phyloP scores from a whole-genome alignment of 805 yeast genomes.

The Wickerhamomyces hampshirensis region DNA sequence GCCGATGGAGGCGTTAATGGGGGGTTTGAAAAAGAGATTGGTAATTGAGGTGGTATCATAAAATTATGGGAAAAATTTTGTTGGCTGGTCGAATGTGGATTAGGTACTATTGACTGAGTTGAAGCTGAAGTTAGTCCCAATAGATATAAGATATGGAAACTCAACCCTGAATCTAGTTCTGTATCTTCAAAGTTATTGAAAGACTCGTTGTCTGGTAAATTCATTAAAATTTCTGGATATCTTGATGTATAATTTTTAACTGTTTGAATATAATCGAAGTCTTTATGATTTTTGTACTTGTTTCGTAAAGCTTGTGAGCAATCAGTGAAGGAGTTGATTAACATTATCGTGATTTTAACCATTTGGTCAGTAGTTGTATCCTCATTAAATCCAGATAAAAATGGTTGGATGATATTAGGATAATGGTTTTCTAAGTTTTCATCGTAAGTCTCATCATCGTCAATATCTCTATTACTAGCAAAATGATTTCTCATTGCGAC shows the following conservation, averaged over 20 bases:
- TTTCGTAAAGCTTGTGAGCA: constrained; percentile 21
- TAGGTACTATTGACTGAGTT: background rate
- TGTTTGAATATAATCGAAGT: constrained; percentile 26
- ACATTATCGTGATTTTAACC: constrained; percentile 12
- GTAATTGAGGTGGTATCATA: constrained; percentile 14
- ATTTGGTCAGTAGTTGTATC: constrained; percentile 14
- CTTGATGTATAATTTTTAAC: constrained; percentile 27
- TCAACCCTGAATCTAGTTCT: constrained; percentile 4
- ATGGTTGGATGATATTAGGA: constrained; percentile 22
- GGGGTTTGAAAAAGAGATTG: constrained; percentile 12
- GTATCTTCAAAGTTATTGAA: constrained; percentile 12
- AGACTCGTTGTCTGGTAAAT: constrained; percentile 9
- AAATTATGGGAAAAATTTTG: too few relatives aligned
- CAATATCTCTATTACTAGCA: constrained; percentile 9
- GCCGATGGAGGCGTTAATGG: constrained; percentile 31
- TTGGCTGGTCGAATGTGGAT: too few relatives aligned
- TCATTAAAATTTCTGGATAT: constrained; percentile 13
- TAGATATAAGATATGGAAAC: constrained; percentile 5
- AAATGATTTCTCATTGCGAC: constrained; percentile 10
- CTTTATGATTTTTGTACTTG: constrained; percentile 14
- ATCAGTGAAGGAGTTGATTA: constrained; percentile 14
- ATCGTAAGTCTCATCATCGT: constrained; percentile 23
- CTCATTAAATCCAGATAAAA: constrained; percentile 21
- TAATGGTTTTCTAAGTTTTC: constrained; percentile 21
- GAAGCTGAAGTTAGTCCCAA: constrained; percentile 11